Evolutionary conservation across 768 basidiomycete genomes (phyloP), one percentile per base, ranked within the genome.

Genomic region (Tricholoma saponaceum): DNA sequence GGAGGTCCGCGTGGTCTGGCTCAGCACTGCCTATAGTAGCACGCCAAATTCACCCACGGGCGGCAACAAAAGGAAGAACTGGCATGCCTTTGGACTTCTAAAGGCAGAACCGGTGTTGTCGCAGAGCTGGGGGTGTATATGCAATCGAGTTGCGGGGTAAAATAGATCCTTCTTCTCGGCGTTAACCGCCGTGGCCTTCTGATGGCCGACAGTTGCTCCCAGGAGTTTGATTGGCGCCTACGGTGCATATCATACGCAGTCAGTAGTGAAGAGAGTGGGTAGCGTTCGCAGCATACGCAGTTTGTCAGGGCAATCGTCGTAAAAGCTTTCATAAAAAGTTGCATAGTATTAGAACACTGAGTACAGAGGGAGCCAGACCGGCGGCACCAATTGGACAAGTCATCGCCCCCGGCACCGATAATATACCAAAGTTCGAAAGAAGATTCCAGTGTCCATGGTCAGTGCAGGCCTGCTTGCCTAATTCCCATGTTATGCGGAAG

Each of bases 361-460:
- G 23, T 12, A 25, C 9, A 32, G 13, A 25, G 44, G n/a, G 52
- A 39, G 30, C 58, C 53, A 52, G 46, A 35, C 43, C 10, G 5
- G 46, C 14, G 10, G 14, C 25, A 26, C 47, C 26, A 16, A 50
- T 16, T 26, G n/a, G 20, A 12, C 5, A 49, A 28, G 47, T 49
- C 47, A 50, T 50, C 47, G 47, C 47, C 47, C 47, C 8, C 26
- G 26, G 47, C 47, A 30, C 26, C 28, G 47, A 9, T 28, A n/a
- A n/a, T 37, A 37, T 37, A 37, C 35, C 35, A 37, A 16, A 2
- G 16, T 16, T 47, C 39, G 46, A 39, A 16, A 46, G 54, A 59
- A 58, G 60, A 58, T 57, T 64, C 43, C 58, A 56, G 54, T 32
- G 12, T 26, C 57, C 32, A 12, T 43, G 28, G 23, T 20, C 18